These are phyloP conservation scores for Aspergillus floridensis DNA, from an alignment of 2,329 filamentous ascomycete genomes.

Conservation along the genomic window DNA sequence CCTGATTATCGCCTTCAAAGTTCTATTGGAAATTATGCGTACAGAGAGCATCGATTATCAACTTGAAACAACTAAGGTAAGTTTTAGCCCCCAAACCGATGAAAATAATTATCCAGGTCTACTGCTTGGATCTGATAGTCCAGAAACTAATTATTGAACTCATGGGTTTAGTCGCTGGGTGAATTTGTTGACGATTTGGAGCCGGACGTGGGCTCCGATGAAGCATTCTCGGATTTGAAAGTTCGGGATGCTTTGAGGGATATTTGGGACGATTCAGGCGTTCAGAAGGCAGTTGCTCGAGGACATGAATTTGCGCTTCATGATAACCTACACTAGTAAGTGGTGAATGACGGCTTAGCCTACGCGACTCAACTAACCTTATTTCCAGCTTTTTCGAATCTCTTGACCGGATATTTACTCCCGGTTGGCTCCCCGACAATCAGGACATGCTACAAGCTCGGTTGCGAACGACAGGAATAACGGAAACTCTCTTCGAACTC, in stretches of 20 bases:
- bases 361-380: constrained; percentile 3
- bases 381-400: constrained; percentile 73
- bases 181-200: constrained; percentile 73
- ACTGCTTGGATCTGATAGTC: not conserved
- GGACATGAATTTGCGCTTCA: constrained; percentile 96
- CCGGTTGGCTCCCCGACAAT: constrained; percentile 82
- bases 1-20: constrained; percentile 85
- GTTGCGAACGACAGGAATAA: constrained; percentile 90
- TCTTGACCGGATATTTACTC: constrained; percentile 70
- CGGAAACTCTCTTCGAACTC: constrained; percentile 88
- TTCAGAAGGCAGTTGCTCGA: constrained; percentile 83
- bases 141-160: constrained; percentile 11
- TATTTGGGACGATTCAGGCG: constrained; percentile 79
- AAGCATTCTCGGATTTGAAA: constrained; percentile 64
- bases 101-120: not conserved
- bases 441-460: constrained; percentile 91
- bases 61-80: constrained; percentile 73
- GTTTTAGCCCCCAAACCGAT: constrained; percentile 28
- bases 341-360: constrained; percentile 16
- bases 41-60: constrained; percentile 78
- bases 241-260: constrained; percentile 74
- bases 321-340: constrained; percentile 92
- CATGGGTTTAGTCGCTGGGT: constrained; percentile 64
- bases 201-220: constrained; percentile 73
- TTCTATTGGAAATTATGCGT: constrained; percentile 86